A percentile compares a stretch with the other conserved stretches of the same genome.
Evolutionary conservation across 2,329 filamentous ascomycete genomes (phyloP).

Genomic region (Pseudogymnoascus sp.): DNA sequence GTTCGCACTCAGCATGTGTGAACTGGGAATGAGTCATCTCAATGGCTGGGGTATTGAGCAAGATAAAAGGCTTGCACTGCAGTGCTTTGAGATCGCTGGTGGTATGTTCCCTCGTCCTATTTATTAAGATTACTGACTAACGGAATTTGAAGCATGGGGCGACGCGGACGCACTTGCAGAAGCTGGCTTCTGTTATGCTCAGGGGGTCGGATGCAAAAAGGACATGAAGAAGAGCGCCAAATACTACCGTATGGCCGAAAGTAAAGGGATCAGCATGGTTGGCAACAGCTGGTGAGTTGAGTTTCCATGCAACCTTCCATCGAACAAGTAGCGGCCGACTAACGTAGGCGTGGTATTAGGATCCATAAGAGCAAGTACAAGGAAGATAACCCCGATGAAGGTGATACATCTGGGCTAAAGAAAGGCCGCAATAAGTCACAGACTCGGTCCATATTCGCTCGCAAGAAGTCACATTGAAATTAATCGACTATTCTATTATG

Average conservation of each 20-base stretch:
- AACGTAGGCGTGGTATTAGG: slow-evolving; percentile 40
- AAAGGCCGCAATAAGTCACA: slow-evolving; percentile 69
- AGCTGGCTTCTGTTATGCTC: slow-evolving; percentile 90
- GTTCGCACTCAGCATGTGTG: slow-evolving; percentile 91
- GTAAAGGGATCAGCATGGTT: slow-evolving; percentile 93
- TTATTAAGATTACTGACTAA: slow-evolving; percentile 14
- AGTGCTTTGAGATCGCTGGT: slow-evolving; percentile 94
- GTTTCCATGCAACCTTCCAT: slow-evolving; percentile 29
- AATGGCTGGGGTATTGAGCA: slow-evolving; percentile 97
- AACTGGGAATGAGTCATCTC: slow-evolving; percentile 92
- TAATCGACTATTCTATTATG: neutral
- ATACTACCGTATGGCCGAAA: slow-evolving; percentile 83
- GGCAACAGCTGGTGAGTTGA: slow-evolving; percentile 89
- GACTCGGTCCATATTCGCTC: slow-evolving; percentile 64
- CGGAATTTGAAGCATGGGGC: slow-evolving; percentile 59
- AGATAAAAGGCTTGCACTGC: slow-evolving; percentile 76
- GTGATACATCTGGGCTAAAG: slow-evolving; percentile 34
- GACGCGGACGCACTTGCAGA: slow-evolving; percentile 91
- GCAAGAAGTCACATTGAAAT: slow-evolving; percentile 17
- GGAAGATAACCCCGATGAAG: slow-evolving; percentile 41
- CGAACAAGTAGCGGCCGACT: slow-evolving; percentile 13
- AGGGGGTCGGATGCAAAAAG: slow-evolving; percentile 91
- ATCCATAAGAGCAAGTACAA: slow-evolving; percentile 95
- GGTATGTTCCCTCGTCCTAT: slow-evolving; percentile 41
- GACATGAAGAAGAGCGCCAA: slow-evolving; percentile 88